Conservation (phyloP, 495 filamentous ascomycete species). For the Parachaetomium inaequale region DNA sequence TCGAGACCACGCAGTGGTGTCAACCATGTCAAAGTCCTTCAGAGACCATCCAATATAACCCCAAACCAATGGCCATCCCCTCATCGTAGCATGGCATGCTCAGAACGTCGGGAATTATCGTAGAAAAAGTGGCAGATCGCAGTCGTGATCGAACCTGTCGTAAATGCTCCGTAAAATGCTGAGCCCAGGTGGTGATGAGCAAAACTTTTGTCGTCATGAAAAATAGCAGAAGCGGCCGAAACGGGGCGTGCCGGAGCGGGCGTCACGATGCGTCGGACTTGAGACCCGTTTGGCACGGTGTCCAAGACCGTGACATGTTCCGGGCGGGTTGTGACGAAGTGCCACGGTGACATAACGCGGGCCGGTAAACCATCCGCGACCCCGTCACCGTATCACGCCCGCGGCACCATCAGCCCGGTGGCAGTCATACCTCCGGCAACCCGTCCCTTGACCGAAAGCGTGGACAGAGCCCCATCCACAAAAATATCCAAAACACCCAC, state of each 20-base stretch:
- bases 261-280: not conserved
- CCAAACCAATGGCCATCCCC: not conserved
- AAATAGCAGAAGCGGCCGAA: not conserved
- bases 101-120: not conserved
- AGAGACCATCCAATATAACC: not conserved
- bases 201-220: conserved; percentile 17
- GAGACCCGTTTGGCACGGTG: not conserved
- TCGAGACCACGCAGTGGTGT: not conserved
- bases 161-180: conserved; percentile 15
- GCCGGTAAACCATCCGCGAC: not conserved
- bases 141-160: not conserved
- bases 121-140: not conserved
- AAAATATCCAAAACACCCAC: not conserved
- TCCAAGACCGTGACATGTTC: too few relatives aligned
- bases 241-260: not conserved
- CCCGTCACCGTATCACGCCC: too few relatives aligned
- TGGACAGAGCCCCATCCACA: not conserved
- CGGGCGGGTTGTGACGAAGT: not conserved
- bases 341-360: not conserved
- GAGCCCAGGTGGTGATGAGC: conserved; percentile 1
- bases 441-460: not conserved
- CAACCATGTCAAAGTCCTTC: not conserved
- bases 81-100: conserved; percentile 2
- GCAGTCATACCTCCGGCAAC: not conserved
- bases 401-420: not conserved